phyloP scores from a whole-genome alignment of 768 basidiomycete species.

The Sporobolomyces phaffii region DNA sequence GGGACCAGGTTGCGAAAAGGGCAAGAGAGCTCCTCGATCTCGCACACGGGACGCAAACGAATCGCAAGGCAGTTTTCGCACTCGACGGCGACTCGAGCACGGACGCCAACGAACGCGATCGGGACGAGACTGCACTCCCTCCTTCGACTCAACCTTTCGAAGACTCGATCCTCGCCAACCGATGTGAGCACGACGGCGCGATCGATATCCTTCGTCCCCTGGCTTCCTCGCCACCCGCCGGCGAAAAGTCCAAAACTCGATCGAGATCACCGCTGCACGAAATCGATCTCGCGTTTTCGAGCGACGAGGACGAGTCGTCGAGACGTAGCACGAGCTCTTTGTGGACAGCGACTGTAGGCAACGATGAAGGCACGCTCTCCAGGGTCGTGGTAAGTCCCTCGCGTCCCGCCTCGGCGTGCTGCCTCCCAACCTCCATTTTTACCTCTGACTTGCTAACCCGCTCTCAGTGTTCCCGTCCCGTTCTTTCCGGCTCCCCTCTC shows the following conservation, averaged over 20 bases:
- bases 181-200: not conserved
- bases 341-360: slow-evolving; percentile 15
- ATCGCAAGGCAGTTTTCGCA: not conserved
- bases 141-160: slow-evolving; percentile 29
- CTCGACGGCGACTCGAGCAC: not conserved
- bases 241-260: not conserved
- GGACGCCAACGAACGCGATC: not conserved
- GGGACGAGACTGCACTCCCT: not conserved
- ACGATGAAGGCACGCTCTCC: slow-evolving; percentile 7
- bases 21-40: slow-evolving; percentile 13
- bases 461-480: not conserved
- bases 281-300: not conserved
- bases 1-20: not conserved
- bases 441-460: not conserved
- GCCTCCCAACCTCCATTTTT: no score
- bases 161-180: not conserved
- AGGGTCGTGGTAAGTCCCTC: slow-evolving; percentile 22
- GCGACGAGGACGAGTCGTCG: not conserved
- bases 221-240: not conserved
- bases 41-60: not conserved
- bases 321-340: not conserved
- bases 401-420: not conserved
- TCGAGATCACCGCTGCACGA: not conserved
- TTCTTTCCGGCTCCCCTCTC: not conserved
- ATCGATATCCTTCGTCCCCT: slow-evolving; percentile 8